Evolutionary conservation across 1,284 basidiomycete genomes (phyloP).

Genomic region (Puccinia triticina): DNA sequence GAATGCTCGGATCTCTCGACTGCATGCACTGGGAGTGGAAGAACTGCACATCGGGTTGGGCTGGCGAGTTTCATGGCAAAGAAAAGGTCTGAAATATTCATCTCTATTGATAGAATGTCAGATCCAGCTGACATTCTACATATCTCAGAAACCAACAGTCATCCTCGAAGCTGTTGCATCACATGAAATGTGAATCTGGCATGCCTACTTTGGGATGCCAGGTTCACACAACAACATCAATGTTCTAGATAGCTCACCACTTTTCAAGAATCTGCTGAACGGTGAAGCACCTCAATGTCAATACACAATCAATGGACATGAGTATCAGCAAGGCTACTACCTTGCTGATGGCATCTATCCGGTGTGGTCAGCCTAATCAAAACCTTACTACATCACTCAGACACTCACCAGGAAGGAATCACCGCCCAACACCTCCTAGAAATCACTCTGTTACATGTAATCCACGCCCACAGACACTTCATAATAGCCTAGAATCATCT

Average conservation of each 20-base stretch:
- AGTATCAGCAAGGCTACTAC: background rate
- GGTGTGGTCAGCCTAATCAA: no score
- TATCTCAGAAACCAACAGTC: background rate
- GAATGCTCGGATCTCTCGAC: background rate
- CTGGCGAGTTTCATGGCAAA: conserved; percentile 28
- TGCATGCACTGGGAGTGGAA: no score
- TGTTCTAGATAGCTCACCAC: background rate
- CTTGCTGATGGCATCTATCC: background rate
- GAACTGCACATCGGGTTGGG: no score
- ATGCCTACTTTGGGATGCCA: conserved; percentile 26
- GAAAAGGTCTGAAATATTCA: background rate
- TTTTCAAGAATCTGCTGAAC: conserved; percentile 1
- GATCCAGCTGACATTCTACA: no score
- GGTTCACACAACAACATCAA: no score
- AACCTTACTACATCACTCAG: no score
- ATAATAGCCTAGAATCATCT: no score
- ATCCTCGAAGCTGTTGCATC: conserved; percentile 21
- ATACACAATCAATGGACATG: background rate
- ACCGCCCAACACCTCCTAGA: no score
- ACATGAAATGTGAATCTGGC: conserved; percentile 15
- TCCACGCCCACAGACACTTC: no score
- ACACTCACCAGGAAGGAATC: no score
- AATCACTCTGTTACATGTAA: no score
- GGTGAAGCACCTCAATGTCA: background rate
- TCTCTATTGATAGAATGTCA: background rate